Evolutionary conservation across 2,329 filamentous ascomycete genomes (phyloP).

Genomic region (Aspergillus sp.): DNA sequence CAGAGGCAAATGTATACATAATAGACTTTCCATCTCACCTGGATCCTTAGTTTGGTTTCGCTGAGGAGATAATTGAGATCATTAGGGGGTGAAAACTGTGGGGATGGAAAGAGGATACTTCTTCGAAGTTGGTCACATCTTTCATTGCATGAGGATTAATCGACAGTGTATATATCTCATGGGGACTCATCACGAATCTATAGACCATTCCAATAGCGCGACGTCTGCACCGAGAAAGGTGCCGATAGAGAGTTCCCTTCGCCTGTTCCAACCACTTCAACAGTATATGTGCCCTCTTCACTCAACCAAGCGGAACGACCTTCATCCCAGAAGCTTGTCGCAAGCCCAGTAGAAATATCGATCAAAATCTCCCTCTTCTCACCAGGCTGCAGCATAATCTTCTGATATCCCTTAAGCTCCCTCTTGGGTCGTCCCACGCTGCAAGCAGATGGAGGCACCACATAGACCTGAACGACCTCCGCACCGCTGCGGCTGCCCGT

Average conservation of each 20-base stretch:
- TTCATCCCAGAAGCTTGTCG: conserved; percentile 10
- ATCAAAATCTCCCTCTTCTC: conserved; percentile 49
- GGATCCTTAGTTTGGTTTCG: background rate
- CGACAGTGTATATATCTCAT: background rate
- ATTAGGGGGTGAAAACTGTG: too few species aligned
- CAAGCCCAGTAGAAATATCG: background rate
- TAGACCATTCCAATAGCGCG: background rate
- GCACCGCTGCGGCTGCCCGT: conserved; percentile 50
- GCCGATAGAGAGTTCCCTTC: background rate
- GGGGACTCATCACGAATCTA: background rate
- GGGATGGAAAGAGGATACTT: too few species aligned
- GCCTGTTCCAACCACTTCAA: background rate
- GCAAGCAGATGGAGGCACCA: conserved; percentile 6
- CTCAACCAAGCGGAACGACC: background rate
- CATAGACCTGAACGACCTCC: conserved; percentile 54
- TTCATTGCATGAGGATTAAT: background rate
- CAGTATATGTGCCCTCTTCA: background rate
- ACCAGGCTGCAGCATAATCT: conserved; percentile 59
- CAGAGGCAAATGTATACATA: background rate
- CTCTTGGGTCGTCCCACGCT: conserved; percentile 33
- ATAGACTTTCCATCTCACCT: background rate
- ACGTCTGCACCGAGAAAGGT: background rate
- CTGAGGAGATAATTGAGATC: background rate
- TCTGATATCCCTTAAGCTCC: conserved; percentile 62
- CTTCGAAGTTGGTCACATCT: background rate